phyloP scores from a whole-genome alignment of 2,329 filamentous ascomycete species.

The Trichoderma asperellum region DNA sequence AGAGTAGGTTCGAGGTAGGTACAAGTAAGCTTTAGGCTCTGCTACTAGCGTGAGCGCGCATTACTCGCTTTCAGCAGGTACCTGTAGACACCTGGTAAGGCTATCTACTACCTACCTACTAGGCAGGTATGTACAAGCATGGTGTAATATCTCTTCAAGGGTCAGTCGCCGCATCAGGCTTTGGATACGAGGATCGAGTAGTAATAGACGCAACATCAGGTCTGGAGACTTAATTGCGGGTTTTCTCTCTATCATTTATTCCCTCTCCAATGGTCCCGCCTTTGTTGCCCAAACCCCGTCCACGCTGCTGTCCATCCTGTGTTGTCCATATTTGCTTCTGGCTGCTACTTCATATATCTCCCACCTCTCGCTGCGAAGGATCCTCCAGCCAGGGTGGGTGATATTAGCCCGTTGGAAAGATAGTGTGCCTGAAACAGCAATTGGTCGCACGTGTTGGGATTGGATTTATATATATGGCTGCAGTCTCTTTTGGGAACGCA shows the following conservation, averaged over 20 bases:
- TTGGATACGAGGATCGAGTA: not conserved
- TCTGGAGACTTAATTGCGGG: not conserved
- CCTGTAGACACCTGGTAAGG: not conserved
- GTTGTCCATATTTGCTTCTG: not conserved
- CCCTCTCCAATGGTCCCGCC: not conserved
- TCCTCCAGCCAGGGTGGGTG: not conserved
- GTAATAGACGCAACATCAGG: not conserved
- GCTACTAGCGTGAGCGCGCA: not conserved
- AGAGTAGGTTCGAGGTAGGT: not conserved
- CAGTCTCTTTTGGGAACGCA: not conserved
- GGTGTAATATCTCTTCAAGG: not conserved
- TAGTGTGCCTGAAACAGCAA: conserved; percentile 6
- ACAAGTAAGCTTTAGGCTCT: not conserved
- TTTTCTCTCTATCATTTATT: not conserved
- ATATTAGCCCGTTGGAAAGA: not conserved
- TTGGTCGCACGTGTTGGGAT: not conserved
- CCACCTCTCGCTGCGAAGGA: not conserved
- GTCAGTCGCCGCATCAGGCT: not conserved
- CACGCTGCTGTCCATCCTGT: not conserved
- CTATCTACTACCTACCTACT: too few species aligned
- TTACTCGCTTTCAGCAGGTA: not conserved
- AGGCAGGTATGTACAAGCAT: not conserved
- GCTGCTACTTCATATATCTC: not conserved
- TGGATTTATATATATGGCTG: not conserved
- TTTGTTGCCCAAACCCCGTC: not conserved